Conservation (phyloP, 257 asterid genomes). For the Prunella vulgaris region DNA sequence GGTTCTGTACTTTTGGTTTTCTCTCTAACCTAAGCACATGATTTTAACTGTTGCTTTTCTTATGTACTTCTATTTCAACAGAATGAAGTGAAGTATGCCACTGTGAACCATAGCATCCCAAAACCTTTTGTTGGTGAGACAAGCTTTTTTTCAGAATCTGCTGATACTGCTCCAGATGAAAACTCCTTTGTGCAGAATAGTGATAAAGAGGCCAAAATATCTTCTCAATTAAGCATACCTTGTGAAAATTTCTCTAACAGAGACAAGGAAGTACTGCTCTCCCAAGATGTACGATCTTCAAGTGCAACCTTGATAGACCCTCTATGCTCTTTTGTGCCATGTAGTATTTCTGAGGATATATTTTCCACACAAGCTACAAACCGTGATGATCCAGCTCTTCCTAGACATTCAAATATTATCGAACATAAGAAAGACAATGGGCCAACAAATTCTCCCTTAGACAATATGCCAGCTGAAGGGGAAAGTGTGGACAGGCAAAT, state of each 20-base stretch:
- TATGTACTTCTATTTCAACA: conserved; percentile 23
- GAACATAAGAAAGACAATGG: conserved; percentile 27
- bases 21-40: neutral
- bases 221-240: conserved; percentile 56
- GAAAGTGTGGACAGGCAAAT: conserved; percentile 24
- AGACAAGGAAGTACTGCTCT: conserved; percentile 32
- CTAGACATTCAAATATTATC: conserved; percentile 9
- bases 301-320: conserved; percentile 49
- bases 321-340: conserved; percentile 79
- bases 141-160: conserved; percentile 79
- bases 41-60: conserved; percentile 14
- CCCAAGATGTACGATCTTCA: conserved; percentile 57
- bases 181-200: conserved; percentile 51
- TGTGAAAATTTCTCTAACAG: conserved; percentile 36
- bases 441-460: conserved; percentile 24
- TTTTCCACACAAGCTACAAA: conserved; percentile 33
- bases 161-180: conserved; percentile 53
- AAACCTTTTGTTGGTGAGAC: conserved; percentile 59
- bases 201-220: conserved; percentile 27
- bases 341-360: conserved; percentile 58
- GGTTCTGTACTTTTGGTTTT: neutral
- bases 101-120: conserved; percentile 35
- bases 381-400: conserved; percentile 22
- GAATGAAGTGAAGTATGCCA: conserved; percentile 38
- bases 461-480: conserved; percentile 25